Evolutionary conservation across 768 basidiomycete genomes (phyloP), one percentile per base, ranked within the genome.

Genomic region (Leccinum olivaceopallidum): DNA sequence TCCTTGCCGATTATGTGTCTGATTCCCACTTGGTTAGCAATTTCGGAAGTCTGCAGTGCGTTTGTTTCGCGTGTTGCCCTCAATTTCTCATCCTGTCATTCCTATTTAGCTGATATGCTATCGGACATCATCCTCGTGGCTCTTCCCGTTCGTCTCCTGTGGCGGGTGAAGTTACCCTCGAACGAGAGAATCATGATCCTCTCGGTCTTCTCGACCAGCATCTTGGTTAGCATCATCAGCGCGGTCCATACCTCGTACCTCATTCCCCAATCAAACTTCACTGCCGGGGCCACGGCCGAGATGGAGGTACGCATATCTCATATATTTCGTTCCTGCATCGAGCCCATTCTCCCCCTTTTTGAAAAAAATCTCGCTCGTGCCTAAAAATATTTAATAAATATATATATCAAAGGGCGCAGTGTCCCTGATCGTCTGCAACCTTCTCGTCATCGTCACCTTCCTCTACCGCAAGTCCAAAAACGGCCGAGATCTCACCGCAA

Each of bases 31-130:
- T 76, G 81, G 65, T 77, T 86, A 16, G 85, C 80, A 0, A 68
- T 85, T 8, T 76, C 76, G n/a, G 83, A 85, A 67, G 71, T 86
- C 55, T 75, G 77, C 59, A 80, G 85, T 85, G 60, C 62, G 83
- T 77, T 6, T 28, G 10, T 42, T 9, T 34, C 44, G 6, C 3
- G 1, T 10, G 16, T 4, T 30, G 1, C 10, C 18, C 9, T 9
- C 12, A 4, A 20, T 42, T 47, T 26, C 39, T 60, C 28, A 58
- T 26, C 14, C 3, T 36, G n/a, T 20, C 9, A 20, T 44, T 18
- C 22, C 30, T 10, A 1, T 51, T 24, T 58, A 85, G 83, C 83
- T 54, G 82, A 84, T 60, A 66, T 78, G 8, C 6, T 82, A 24
- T 76, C 83, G 0, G 83, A 84, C 61, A 24, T 72, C 16, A 70